Base-by-base conservation (phyloP, 2,329 filamentous ascomycete genomes). In the Aspergillus proliferans region DNA sequence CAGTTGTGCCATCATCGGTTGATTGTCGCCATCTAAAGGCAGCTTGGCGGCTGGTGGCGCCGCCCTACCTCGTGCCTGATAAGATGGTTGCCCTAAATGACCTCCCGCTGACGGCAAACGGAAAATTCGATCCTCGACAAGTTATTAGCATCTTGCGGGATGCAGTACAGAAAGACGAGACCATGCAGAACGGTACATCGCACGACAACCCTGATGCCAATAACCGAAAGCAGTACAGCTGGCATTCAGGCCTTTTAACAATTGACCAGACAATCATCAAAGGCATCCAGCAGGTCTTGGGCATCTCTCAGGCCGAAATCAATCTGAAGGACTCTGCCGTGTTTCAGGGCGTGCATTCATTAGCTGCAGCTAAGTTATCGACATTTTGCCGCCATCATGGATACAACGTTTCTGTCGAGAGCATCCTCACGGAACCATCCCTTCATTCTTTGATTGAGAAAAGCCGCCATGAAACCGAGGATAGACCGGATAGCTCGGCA, bases 41-140 rank as follows among this genome's bases (percentile, higher is more conserved):
- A 18, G 36, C 30, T 15, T 18, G n/a, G 8, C 30, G 45, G 12
- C 41, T 45, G 3, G 30, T 19, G 2, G 19, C 36, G 14, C 58
- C 62, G 4, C 10, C 33, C 4, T 56, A 55, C 24, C 39, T 56
- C 2, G 45, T 50, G 9, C 54, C 54, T 8, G 49, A 53, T 36
- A 22, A 28, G 21, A 46, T 49, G 6, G 18, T 42, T 14, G 41
- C 48, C 3, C 19, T 48, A 2, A 38, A 47, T 10, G 33, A 28
- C 18, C 22, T 55, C 12, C 44, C 48, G 15, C 3, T 40, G 14
- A 51, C 51, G 2, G 34, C 26, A 19, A 54, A 47, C 19, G 51
- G 51, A 7, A 53, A 53, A 22, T 33, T 51, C 6, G 51, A 53
- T 22, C 33, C 38, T 40, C 38, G 18, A 6, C 38, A 21, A 21